Evolutionary conservation across 345 rosid genomes (phyloP).

Genomic region (Pseudoturritis turrita): DNA sequence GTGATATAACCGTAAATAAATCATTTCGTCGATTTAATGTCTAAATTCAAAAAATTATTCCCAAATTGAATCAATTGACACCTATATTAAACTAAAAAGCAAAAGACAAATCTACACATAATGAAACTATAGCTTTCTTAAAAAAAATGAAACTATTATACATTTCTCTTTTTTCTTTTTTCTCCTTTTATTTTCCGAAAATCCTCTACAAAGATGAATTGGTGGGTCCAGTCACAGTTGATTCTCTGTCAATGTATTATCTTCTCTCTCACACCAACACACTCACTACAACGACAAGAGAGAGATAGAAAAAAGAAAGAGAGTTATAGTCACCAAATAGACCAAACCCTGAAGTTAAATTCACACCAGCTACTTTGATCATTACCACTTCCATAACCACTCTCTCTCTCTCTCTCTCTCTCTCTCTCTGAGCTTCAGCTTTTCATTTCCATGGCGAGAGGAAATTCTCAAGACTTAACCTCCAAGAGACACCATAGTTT

Average conservation of each 20-base stretch:
- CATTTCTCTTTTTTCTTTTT: neutral
- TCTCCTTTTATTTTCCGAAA: neutral
- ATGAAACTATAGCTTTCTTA: no score
- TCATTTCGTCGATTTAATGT: no score
- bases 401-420: neutral
- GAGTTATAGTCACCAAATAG: conserved; percentile 22
- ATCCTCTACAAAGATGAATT: conserved; percentile 8
- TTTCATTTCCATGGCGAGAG: conserved; percentile 40
- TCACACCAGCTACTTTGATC: conserved; percentile 19
- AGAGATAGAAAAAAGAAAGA: neutral
- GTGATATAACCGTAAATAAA: no score
- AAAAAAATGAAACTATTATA: neutral
- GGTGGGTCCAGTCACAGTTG: conserved; percentile 28
- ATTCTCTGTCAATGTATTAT: conserved; percentile 31
- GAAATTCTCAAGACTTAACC: conserved; percentile 47
- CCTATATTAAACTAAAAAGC: conserved; percentile 27
- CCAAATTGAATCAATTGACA: conserved; percentile 14
- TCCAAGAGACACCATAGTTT: conserved; percentile 65
- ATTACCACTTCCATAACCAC: conserved; percentile 4
- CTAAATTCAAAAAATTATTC: neutral
- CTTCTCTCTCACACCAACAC: conserved; percentile 30
- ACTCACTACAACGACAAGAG: conserved; percentile 25
- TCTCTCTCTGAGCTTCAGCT: neutral
- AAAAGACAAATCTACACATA: conserved; percentile 28
- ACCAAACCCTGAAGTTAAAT: conserved; percentile 31